These are phyloP conservation scores for Oryza australiensis DNA, from an alignment of 176 grass and related monocot genomes.

Conservation along the genomic window DNA sequence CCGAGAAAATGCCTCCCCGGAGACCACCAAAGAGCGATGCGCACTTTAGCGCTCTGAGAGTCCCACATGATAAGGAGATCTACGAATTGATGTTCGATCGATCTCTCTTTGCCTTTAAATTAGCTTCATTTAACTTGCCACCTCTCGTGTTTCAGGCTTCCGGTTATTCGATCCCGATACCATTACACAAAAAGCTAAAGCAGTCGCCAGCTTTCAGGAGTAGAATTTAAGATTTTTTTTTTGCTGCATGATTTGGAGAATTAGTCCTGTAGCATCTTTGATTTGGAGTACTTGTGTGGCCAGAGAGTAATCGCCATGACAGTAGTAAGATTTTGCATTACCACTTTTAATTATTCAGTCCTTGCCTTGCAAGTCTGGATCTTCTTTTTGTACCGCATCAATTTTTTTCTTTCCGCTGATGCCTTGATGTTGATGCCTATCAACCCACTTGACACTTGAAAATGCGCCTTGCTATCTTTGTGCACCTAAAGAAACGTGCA, in stretches of 20 bases:
- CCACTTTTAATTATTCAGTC: constrained; percentile 28
- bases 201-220: not conserved
- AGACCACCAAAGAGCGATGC: constrained; percentile 19
- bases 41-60: not conserved
- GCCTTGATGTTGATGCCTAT: constrained; percentile 28
- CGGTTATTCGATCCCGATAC: constrained; percentile 26
- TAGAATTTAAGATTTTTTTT: constrained; percentile 1
- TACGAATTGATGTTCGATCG: not conserved
- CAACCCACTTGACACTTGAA: constrained; percentile 28
- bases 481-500: not conserved
- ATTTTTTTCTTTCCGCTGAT: not conserved
- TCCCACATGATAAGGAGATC: constrained; percentile 1
- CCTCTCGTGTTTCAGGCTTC: constrained; percentile 34
- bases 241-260: constrained; percentile 18
- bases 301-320: constrained; percentile 24
- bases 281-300: not conserved
- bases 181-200: constrained; percentile 7
- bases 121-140: not conserved
- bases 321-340: constrained; percentile 10
- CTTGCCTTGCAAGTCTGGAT: constrained; percentile 40
- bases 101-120: not conserved
- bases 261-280: not conserved
- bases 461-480: not conserved
- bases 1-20: constrained; percentile 20
- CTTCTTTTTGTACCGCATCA: not conserved